These are phyloP conservation scores for Puccinia coronata DNA, from an alignment of 1,284 basidiomycete species.

Conservation along the genomic window DNA sequence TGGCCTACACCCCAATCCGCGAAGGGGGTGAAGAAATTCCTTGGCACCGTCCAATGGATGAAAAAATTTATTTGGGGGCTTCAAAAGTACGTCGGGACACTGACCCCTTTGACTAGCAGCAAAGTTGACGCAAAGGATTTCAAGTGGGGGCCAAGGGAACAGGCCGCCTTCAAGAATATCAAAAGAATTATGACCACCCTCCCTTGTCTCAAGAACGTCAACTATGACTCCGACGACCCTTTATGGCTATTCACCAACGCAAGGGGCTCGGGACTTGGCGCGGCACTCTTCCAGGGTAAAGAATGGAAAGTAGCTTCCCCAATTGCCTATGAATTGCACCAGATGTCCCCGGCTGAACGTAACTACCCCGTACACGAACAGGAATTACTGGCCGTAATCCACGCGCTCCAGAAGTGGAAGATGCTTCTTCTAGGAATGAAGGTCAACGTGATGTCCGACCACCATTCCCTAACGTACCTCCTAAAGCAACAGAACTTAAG, in stretches of 20 bases:
- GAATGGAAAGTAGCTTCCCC: no score
- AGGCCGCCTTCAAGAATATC: not conserved
- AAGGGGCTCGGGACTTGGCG: not conserved
- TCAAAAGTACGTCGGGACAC: slow-evolving; percentile 2
- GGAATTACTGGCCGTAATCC: not conserved
- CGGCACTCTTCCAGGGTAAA: no score
- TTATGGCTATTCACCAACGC: slow-evolving; percentile 11
- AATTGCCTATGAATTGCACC: no score
- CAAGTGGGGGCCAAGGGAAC: not conserved
- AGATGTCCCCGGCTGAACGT: no score
- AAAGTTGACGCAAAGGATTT: not conserved
- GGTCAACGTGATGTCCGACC: not conserved
- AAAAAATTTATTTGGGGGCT: no score
- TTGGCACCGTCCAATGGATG: no score
- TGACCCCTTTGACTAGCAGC: not conserved
- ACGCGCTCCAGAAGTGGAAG: not conserved
- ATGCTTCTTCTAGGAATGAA: not conserved
- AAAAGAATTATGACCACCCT: slow-evolving; percentile 5
- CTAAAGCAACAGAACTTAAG: slow-evolving; percentile 60
- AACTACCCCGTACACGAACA: no score
- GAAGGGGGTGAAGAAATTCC: no score
- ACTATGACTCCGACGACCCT: not conserved
- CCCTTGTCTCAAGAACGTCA: not conserved
- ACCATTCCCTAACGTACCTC: no score
- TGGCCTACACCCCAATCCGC: not conserved